Percentiles rank a stretch among this genome's conserved stretches.
Conservation (phyloP, 176 grass and related monocot genomes). For the Carex myosuroides region DNA sequence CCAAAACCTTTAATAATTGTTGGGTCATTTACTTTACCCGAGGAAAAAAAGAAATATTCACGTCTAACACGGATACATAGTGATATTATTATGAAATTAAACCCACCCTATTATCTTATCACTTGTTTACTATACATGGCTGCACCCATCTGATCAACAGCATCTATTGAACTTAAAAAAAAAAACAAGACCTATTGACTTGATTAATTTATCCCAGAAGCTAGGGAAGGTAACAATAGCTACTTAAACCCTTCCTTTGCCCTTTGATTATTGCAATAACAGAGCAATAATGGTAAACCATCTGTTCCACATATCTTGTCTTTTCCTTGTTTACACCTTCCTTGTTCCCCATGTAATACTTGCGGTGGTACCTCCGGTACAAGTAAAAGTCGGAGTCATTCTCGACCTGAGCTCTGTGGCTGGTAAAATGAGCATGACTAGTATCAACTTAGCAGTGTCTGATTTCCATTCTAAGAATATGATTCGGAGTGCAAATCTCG, state of each 20-base stretch:
- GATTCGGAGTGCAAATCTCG: neutral
- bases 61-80: neutral
- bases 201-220: neutral
- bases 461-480: neutral
- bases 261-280: neutral
- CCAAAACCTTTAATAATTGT: neutral
- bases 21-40: neutral
- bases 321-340: neutral
- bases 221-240: neutral
- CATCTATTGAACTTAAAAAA: neutral
- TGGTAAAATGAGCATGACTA: constrained; percentile 10
- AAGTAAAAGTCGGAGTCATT: constrained; percentile 4
- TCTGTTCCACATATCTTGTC: neutral
- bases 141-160: neutral
- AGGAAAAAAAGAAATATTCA: too few species aligned
- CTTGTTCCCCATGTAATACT: neutral
- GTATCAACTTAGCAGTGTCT: constrained; percentile 16
- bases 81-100: neutral
- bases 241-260: neutral
- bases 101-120: neutral
- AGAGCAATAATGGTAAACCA: neutral
- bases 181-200: neutral
- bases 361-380: neutral
- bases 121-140: neutral
- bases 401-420: neutral